phyloP scores from a whole-genome alignment of 306 rosid genomes.

The Gillenia trifoliata region DNA sequence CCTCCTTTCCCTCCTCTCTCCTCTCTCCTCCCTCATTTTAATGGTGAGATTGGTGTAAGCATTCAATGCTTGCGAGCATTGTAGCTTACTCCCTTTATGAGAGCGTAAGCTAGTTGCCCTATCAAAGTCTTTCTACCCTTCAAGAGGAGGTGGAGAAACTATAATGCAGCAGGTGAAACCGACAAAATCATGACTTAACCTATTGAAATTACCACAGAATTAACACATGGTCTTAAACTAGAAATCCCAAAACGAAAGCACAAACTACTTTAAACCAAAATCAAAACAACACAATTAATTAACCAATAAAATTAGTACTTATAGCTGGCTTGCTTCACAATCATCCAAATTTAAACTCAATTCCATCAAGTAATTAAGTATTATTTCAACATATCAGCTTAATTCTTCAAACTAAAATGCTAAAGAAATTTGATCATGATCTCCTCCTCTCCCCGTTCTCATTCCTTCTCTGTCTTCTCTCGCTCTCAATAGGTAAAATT shows the following conservation, averaged over 20 bases:
- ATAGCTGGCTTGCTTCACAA: not conserved
- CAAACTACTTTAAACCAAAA: slow-evolving; percentile 15
- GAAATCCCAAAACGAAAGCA: not conserved
- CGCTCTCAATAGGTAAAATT: not conserved
- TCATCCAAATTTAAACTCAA: not conserved
- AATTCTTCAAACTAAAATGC: not conserved
- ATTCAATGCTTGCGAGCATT: too few species aligned
- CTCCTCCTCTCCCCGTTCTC: not conserved
- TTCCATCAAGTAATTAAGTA: not conserved
- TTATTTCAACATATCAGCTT: not conserved
- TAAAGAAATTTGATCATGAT: not conserved
- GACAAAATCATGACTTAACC: not conserved
- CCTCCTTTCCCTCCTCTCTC: too few species aligned
- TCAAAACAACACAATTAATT: not conserved
- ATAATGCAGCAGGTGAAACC: too few species aligned
- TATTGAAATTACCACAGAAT: too few species aligned
- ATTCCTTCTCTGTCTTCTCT: not conserved
- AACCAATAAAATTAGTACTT: not conserved
- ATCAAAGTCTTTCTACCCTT: not conserved
- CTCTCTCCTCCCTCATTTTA: too few species aligned
- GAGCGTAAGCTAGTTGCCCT: too few species aligned
- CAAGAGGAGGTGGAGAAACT: not conserved
- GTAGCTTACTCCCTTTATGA: too few species aligned
- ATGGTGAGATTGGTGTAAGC: too few species aligned
- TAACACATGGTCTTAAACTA: too few species aligned